Evolutionary conservation across 495 filamentous ascomycete species (phyloP).

Genomic region (Penicillium nucicola): DNA sequence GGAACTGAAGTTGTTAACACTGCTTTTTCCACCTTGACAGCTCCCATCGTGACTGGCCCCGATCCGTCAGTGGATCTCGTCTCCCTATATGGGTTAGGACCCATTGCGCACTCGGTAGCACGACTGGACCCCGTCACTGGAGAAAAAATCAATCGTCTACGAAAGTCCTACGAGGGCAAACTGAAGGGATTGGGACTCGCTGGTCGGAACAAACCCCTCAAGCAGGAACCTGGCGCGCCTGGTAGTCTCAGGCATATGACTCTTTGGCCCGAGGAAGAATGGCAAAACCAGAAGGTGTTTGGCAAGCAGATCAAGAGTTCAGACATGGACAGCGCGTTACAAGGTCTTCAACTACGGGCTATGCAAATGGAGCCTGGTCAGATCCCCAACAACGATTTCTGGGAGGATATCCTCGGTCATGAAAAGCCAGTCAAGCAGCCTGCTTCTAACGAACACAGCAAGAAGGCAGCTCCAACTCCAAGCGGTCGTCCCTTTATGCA

Average conservation of each 20-base stretch:
- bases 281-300: constrained; percentile 58
- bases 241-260: constrained; percentile 43
- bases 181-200: constrained; percentile 59
- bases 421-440: constrained; percentile 47
- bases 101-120: constrained; percentile 61
- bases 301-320: constrained; percentile 55
- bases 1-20: constrained; percentile 44
- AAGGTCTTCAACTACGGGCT: constrained; percentile 47
- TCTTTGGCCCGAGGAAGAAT: constrained; percentile 64
- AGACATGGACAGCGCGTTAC: constrained; percentile 42
- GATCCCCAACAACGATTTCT: constrained; percentile 54
- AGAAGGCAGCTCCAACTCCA: constrained; percentile 36
- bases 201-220: constrained; percentile 59
- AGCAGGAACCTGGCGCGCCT: constrained; percentile 41
- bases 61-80: constrained; percentile 63
- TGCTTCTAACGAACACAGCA: constrained; percentile 26
- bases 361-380: constrained; percentile 56
- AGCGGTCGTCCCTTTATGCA: constrained; percentile 26
- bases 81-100: constrained; percentile 56
- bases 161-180: constrained; percentile 73
- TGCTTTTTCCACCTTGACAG: constrained; percentile 33
- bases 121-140: constrained; percentile 61
- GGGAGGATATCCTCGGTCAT: constrained; percentile 58
- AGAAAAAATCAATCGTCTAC: constrained; percentile 69
- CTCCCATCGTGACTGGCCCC: constrained; percentile 48